These are phyloP conservation scores for Zasmidium citrigriseum DNA, from an alignment of 2,329 filamentous ascomycete genomes.

Conservation along the genomic window DNA sequence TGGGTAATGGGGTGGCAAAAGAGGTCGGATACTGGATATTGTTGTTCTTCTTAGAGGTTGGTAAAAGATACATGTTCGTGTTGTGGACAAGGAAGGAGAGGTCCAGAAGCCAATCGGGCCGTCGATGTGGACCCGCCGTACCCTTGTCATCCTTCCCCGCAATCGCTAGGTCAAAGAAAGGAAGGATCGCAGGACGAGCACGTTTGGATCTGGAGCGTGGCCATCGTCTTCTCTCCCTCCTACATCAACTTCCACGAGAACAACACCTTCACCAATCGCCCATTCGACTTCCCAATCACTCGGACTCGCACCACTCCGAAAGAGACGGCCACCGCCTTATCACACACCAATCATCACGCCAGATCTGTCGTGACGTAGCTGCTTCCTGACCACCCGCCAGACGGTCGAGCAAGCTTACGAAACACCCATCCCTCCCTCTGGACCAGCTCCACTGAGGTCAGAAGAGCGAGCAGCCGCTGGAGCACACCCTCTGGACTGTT, in stretches of 20 bases:
- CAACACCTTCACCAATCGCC: not conserved
- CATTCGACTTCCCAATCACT: not conserved
- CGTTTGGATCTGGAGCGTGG: not conserved
- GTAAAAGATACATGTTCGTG: too few relatives aligned
- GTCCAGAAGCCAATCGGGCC: not conserved
- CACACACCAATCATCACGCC: not conserved
- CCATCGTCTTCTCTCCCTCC: not conserved
- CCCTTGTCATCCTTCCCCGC: not conserved
- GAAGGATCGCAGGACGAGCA: not conserved
- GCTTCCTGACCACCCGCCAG: not conserved
- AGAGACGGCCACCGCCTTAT: not conserved
- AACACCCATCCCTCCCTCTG: not conserved
- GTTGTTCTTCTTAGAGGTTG: too few relatives aligned
- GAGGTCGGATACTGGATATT: too few relatives aligned
- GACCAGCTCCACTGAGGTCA: not conserved
- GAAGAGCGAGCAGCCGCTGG: not conserved
- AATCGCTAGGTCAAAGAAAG: not conserved
- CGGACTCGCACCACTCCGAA: not conserved
- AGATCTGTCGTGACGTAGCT: conserved; percentile 1
- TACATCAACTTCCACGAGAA: not conserved
- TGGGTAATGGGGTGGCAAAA: too few relatives aligned
- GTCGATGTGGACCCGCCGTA: not conserved
- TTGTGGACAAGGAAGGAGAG: too few relatives aligned
- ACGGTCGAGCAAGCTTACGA: not conserved
- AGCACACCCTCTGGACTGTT: not conserved